Evolutionary conservation across 495 filamentous ascomycete species (phyloP).

Genomic region (Aspergillus cristatus): DNA sequence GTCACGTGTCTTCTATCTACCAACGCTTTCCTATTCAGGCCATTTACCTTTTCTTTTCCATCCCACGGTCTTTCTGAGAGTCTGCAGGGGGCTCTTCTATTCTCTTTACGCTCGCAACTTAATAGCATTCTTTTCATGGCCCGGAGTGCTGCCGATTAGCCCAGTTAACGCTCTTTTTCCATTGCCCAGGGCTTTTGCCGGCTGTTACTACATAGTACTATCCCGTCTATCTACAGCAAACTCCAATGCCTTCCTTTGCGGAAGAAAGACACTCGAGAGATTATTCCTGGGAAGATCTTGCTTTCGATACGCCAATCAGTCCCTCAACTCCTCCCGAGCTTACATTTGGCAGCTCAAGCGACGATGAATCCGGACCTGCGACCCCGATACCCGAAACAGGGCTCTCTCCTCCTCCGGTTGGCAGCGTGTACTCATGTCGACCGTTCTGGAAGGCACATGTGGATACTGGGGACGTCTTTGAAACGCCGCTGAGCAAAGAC

Average conservation of each 20-base stretch:
- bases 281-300: constrained; percentile 17
- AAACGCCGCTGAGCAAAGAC: background rate
- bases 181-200: constrained; percentile 3
- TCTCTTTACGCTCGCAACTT: background rate
- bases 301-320: background rate
- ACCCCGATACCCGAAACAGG: background rate
- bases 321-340: constrained; percentile 1
- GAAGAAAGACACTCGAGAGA: constrained; percentile 17
- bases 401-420: background rate
- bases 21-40: background rate
- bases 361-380: constrained; percentile 3
- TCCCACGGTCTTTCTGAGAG: background rate
- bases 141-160: background rate
- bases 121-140: constrained; percentile 1
- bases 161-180: constrained; percentile 15
- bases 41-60: background rate
- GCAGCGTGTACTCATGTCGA: background rate
- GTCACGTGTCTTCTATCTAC: background rate
- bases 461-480: background rate
- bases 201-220: background rate
- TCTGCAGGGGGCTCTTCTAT: background rate
- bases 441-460: background rate
- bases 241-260: background rate
- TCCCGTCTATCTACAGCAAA: background rate
- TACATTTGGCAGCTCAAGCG: constrained; percentile 1